Evolutionary conservation across 129 eudicot species (phyloP).

Genomic region (Tanacetum coccineum): DNA sequence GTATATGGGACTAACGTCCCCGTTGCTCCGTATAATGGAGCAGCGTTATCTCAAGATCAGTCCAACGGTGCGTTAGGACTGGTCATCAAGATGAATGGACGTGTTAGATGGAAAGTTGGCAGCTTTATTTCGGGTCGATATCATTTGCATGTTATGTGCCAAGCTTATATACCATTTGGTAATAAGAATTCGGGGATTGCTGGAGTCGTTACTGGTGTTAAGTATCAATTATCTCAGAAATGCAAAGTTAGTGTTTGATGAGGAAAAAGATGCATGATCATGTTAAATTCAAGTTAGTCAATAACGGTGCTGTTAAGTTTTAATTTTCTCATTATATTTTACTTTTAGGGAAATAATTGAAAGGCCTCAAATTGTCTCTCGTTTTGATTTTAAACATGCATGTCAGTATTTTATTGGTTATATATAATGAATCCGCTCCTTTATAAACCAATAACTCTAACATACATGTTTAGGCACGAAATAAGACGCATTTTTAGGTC

Average conservation of each 20-base stretch:
- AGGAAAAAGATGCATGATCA: not conserved
- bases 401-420: too few species aligned
- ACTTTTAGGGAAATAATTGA: not conserved
- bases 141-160: constrained; percentile 64
- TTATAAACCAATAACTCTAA: too few species aligned
- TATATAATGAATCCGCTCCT: too few species aligned
- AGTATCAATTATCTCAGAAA: constrained; percentile 55
- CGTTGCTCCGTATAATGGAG: constrained; percentile 77
- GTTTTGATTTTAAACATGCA: too few species aligned
- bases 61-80: constrained; percentile 45
- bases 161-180: constrained; percentile 62
- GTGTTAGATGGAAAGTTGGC: constrained; percentile 73
- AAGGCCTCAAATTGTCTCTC: too few species aligned
- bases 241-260: constrained; percentile 68
- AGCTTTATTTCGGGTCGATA: constrained; percentile 45
- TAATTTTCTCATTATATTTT: not conserved
- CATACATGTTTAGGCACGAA: too few species aligned
- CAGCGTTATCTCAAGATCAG: constrained; percentile 50
- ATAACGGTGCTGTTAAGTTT: constrained; percentile 27
- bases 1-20: constrained; percentile 67
- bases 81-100: constrained; percentile 64
- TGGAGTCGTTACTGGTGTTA: constrained; percentile 39
- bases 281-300: constrained; percentile 12
- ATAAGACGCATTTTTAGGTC: too few species aligned
- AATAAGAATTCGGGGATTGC: constrained; percentile 46